Conservation (phyloP, 192 early-diverging fungal species). For the Spizellomyces punctatus region DNA sequence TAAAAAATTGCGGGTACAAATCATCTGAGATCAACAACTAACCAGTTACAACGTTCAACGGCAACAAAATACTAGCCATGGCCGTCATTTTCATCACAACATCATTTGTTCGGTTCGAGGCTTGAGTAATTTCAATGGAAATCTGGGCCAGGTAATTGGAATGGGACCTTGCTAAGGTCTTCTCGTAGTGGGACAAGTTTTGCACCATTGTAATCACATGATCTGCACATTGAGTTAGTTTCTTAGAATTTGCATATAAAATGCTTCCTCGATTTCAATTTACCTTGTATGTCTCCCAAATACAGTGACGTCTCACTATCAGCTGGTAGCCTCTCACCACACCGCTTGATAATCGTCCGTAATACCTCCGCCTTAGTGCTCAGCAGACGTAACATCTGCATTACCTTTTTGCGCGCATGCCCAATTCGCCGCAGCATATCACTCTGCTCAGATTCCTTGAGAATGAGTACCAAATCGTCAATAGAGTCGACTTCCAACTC, state of each 20-base stretch:
- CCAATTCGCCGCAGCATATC: constrained; percentile 81
- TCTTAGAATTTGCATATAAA: too few species aligned
- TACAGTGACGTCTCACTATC: constrained; percentile 56
- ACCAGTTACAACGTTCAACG: constrained; percentile 88
- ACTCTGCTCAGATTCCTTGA: constrained; percentile 83
- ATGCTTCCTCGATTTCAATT: too few species aligned
- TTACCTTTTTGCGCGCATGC: constrained; percentile 69
- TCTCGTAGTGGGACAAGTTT: constrained; percentile 72
- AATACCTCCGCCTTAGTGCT: constrained; percentile 72
- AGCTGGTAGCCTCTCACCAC: constrained; percentile 41
- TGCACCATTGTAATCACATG: constrained; percentile 75
- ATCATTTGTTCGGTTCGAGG: constrained; percentile 80
- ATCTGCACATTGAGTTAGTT: constrained; percentile 42
- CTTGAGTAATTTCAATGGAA: constrained; percentile 67
- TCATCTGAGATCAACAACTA: neutral
- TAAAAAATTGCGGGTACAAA: constrained; percentile 3
- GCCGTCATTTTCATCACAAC: constrained; percentile 88
- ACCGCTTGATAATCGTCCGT: constrained; percentile 67
- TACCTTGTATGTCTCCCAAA: constrained; percentile 62
- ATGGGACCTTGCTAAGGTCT: constrained; percentile 72
- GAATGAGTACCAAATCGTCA: constrained; percentile 90
- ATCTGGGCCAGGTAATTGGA: constrained; percentile 83
- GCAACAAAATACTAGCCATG: constrained; percentile 85
- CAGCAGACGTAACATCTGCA: constrained; percentile 67
- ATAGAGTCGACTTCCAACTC: constrained; percentile 95